These are phyloP conservation scores for Podochytrium sp. DNA, from an alignment of 192 early-diverging fungal species.

Conservation along the genomic window DNA sequence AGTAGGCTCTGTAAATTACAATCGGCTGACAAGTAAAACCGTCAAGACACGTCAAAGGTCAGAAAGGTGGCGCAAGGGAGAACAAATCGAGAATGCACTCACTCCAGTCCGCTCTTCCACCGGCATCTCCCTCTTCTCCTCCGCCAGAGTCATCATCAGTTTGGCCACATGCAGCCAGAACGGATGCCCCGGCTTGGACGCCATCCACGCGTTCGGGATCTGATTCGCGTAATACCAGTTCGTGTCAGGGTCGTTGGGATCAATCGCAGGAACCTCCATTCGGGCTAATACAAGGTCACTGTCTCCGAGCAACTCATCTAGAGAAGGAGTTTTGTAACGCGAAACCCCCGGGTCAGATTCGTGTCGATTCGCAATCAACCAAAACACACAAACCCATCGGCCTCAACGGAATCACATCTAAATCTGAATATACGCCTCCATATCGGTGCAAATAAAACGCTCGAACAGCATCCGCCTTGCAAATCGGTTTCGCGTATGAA, in stretches of 20 bases:
- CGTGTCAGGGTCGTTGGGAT: not conserved
- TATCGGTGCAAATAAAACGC: slow-evolving; percentile 42
- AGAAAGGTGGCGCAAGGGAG: not conserved
- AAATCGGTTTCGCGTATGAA: slow-evolving; percentile 21
- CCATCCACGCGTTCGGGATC: slow-evolving; percentile 50
- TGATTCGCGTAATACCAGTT: slow-evolving; percentile 11
- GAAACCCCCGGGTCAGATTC: not conserved
- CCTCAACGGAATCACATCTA: slow-evolving; percentile 28
- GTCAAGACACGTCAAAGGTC: not conserved
- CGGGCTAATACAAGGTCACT: slow-evolving; percentile 6
- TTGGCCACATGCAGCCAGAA: slow-evolving; percentile 40
- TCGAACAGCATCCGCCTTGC: slow-evolving; percentile 40
- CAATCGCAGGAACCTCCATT: not conserved
- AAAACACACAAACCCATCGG: slow-evolving; percentile 2
- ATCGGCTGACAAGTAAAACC: not conserved
- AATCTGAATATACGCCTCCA: slow-evolving; percentile 46
- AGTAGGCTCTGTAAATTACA: not conserved
- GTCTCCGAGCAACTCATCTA: slow-evolving; percentile 2
- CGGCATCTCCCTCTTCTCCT: not conserved
- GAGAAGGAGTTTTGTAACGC: not conserved
- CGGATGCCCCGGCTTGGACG: slow-evolving; percentile 41
- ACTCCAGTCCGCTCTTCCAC: slow-evolving; percentile 37
- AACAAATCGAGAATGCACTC: not conserved
- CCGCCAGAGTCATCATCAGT: slow-evolving; percentile 20
- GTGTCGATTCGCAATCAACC: not conserved